Percentiles rank a stretch among this genome's conserved stretches.
Conservation (phyloP, 331 rosid species). For the Malus hybrid region DNA sequence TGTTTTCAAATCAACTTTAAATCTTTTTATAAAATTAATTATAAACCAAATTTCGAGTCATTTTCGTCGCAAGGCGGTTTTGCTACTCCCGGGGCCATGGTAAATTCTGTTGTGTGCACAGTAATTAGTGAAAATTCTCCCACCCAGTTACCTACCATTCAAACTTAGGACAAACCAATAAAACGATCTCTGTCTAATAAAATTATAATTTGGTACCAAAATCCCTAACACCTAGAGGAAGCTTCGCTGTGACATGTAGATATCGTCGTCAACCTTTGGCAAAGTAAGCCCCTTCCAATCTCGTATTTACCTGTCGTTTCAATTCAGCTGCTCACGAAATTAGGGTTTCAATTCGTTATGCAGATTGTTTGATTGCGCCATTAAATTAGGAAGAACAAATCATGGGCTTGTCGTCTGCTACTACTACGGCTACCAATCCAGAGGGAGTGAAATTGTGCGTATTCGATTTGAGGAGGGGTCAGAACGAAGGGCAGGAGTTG, state of each 20-base stretch:
- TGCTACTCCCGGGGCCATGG: too few relatives aligned
- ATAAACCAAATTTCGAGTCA: too few relatives aligned
- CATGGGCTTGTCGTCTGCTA: constrained; percentile 66
- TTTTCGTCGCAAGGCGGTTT: too few relatives aligned
- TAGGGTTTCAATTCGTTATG: constrained; percentile 1
- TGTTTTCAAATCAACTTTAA: too few relatives aligned
- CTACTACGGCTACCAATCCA: constrained; percentile 20
- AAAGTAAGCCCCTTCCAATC: background rate
- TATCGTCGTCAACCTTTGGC: background rate
- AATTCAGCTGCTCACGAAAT: background rate
- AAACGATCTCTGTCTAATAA: background rate
- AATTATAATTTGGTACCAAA: background rate
- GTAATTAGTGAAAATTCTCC: background rate
- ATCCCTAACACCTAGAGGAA: background rate
- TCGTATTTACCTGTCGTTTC: background rate
- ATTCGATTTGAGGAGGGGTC: constrained; percentile 89
- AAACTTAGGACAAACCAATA: background rate
- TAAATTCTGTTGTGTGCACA: background rate
- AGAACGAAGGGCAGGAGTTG: constrained; percentile 89
- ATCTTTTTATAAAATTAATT: too few relatives aligned
- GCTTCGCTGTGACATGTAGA: background rate
- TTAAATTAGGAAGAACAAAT: background rate
- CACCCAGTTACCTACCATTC: background rate
- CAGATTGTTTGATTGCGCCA: background rate
- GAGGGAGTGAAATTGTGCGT: constrained; percentile 67